Conservation (phyloP, 2,329 filamentous ascomycete species). For the Orbilia ellipsospora region DNA sequence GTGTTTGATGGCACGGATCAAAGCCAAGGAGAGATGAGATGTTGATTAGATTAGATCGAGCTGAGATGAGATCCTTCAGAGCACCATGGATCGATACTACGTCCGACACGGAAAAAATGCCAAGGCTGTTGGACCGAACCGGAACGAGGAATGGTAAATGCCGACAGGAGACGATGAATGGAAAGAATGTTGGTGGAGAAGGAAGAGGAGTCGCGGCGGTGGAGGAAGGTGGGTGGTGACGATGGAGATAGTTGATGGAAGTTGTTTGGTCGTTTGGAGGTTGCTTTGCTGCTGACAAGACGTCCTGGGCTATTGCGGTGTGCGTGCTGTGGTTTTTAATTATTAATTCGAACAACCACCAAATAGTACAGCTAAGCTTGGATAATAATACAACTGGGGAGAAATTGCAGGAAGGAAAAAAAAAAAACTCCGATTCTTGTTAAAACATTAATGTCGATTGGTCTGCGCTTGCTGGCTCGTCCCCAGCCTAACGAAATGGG, state of each 20-base stretch:
- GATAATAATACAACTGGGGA: no score
- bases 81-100: neutral
- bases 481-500: no score
- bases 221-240: conserved; percentile 1
- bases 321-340: conserved; percentile 1
- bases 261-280: neutral
- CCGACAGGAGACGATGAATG: neutral
- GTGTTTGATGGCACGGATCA: conserved; percentile 3
- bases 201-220: neutral
- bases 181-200: neutral
- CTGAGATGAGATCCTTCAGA: neutral
- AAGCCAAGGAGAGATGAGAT: conserved; percentile 14
- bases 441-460: conserved; percentile 16
- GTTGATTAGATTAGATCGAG: conserved; percentile 1
- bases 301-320: neutral
- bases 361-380: conserved; percentile 16
- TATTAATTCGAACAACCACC: neutral
- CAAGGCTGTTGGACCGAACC: neutral
- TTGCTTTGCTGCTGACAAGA: neutral
- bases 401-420: conserved; percentile 5
- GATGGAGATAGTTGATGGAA: conserved; percentile 7
- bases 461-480: conserved; percentile 1
- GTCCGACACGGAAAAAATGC: neutral
- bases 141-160: neutral
- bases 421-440: conserved; percentile 15